Conservation (phyloP, 2,329 filamentous ascomycete genomes). For the Fusarium solani-melongenae region DNA sequence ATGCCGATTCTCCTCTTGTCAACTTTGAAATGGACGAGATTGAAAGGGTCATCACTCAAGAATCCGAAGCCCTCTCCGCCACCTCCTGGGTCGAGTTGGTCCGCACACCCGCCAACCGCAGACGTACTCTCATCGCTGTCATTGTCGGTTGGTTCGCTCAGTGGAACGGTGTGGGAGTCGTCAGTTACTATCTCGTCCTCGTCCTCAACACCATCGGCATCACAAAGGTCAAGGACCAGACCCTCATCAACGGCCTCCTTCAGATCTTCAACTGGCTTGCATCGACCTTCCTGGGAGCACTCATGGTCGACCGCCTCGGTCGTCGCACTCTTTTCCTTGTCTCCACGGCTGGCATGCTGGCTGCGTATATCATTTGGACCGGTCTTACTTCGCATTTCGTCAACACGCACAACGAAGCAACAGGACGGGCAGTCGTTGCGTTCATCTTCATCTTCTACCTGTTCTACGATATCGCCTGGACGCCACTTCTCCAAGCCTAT, state of each 20-base stretch:
- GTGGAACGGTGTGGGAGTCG: background rate
- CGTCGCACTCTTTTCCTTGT: conserved; percentile 45
- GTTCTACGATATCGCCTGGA: conserved; percentile 50
- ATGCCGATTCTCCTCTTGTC: background rate
- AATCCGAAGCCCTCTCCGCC: background rate
- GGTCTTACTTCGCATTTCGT: background rate
- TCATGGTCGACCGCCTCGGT: conserved; percentile 52
- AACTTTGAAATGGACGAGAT: background rate
- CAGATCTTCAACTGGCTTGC: conserved; percentile 52
- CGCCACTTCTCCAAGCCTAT: conserved; percentile 45
- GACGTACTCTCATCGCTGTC: background rate
- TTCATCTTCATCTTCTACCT: conserved; percentile 53
- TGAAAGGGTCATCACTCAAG: background rate
- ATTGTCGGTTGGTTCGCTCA: background rate
- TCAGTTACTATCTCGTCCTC: conserved; percentile 47
- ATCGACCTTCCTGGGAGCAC: conserved; percentile 45
- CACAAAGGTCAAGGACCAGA: conserved; percentile 50
- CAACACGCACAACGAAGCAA: background rate
- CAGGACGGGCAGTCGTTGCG: conserved; percentile 42
- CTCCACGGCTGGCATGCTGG: background rate
- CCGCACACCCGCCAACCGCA: background rate
- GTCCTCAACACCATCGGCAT: conserved; percentile 52
- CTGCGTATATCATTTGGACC: background rate
- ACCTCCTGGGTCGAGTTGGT: background rate
- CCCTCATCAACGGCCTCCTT: conserved; percentile 35